A percentile compares a stretch with the other conserved stretches of the same genome.
These are phyloP conservation scores for Neurospora sp. DNA, from an alignment of 495 filamentous ascomycete species.

Conservation along the genomic window DNA sequence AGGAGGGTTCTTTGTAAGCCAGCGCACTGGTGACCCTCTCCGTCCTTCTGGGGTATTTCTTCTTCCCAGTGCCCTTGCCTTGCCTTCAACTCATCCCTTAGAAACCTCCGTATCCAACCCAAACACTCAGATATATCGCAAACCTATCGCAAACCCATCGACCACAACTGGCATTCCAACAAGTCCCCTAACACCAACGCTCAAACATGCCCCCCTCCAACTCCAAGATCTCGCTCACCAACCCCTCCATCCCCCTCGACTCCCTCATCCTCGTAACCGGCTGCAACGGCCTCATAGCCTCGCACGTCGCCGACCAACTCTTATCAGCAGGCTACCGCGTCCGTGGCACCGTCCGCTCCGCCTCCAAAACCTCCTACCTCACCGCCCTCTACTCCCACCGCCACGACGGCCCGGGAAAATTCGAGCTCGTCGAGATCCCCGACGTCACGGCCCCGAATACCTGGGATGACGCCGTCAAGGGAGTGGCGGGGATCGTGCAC, in stretches of 20 bases:
- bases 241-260: slow-evolving; percentile 12
- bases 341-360: slow-evolving; percentile 38
- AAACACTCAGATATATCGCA: not conserved
- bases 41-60: not conserved
- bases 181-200: not conserved
- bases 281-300: slow-evolving; percentile 45
- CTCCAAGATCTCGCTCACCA: not conserved
- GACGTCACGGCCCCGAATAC: slow-evolving; percentile 11
- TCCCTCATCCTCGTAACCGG: slow-evolving; percentile 44
- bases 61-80: not conserved
- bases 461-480: slow-evolving; percentile 13
- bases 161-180: not conserved
- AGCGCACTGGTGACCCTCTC: not conserved
- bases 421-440: slow-evolving; percentile 16
- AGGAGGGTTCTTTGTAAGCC: not conserved
- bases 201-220: not conserved
- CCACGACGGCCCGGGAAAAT: slow-evolving; percentile 10
- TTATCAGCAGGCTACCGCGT: slow-evolving; percentile 41
- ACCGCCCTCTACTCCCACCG: slow-evolving; percentile 10
- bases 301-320: slow-evolving; percentile 40
- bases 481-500: slow-evolving; percentile 18
- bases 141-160: not conserved
- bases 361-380: slow-evolving; percentile 8
- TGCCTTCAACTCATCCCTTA: not conserved
- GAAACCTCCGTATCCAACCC: not conserved